Conservation (phyloP, 1,139 yeast genomes). For the Yamadazyma kanchanaburiensis region DNA sequence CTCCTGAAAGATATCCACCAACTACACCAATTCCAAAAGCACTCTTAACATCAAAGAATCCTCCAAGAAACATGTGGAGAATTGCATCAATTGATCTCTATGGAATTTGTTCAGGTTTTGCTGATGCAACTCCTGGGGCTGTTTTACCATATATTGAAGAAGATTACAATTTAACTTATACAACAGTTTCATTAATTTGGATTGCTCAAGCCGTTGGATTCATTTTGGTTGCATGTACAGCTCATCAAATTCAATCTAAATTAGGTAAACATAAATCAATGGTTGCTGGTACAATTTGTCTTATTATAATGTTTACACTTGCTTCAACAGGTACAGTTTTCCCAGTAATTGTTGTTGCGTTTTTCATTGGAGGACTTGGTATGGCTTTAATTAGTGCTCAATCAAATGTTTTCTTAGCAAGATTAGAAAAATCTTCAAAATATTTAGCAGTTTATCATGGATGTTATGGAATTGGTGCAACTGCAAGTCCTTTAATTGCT, state of each 20-base stretch:
- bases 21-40: slow-evolving; percentile 3
- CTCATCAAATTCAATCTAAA: slow-evolving; percentile 37
- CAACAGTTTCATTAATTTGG: slow-evolving; percentile 44
- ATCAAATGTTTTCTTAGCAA: slow-evolving; percentile 53
- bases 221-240: slow-evolving; percentile 36
- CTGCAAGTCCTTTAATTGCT: slow-evolving; percentile 55
- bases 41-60: slow-evolving; percentile 27
- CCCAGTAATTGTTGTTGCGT: slow-evolving; percentile 47
- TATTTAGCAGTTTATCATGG: slow-evolving; percentile 58
- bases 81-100: slow-evolving; percentile 40
- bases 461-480: slow-evolving; percentile 62
- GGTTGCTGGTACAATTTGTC: slow-evolving; percentile 31
- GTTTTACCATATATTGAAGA: slow-evolving; percentile 41
- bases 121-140: slow-evolving; percentile 49
- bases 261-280: slow-evolving; percentile 39
- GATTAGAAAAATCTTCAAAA: slow-evolving; percentile 45
- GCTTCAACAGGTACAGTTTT: slow-evolving; percentile 35
- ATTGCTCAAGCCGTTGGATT: slow-evolving; percentile 44
- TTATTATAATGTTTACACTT: slow-evolving; percentile 36
- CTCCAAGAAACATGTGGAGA: slow-evolving; percentile 44
- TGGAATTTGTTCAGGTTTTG: slow-evolving; percentile 34
- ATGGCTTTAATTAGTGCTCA: slow-evolving; percentile 54
- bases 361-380: slow-evolving; percentile 60
- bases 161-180: slow-evolving; percentile 32
- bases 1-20: background rate